Evolutionary conservation across 257 asterid species (phyloP), one percentile per base, ranked within the genome.

Genomic region (Solanum megistacrolobum): DNA sequence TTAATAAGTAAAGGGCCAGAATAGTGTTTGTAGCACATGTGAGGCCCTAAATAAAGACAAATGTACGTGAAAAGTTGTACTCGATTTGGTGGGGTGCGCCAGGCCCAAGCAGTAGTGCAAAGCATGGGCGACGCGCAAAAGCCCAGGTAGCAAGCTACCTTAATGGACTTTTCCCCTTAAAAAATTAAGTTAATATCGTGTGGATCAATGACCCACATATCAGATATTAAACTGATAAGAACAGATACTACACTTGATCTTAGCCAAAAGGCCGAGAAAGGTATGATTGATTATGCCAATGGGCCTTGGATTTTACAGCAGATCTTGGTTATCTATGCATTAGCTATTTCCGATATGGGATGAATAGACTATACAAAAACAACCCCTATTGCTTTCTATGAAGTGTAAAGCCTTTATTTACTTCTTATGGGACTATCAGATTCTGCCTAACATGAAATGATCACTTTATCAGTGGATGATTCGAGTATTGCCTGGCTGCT

Each of bases 241-340:
- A 89, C 91, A 91, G 88, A 89, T 91, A 82, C 88, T 91, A 91
- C 90, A 91, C 90, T 91, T 91, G 92, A 87, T 88, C 90, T 91
- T 88, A 91, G 88, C 89, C 87, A 86, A 89, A 89, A 91, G 91
- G 88, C 89, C 91, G 88, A 88, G 90, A 91, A 91, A 89, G 88
- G 90, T 88, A 91, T 87, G 90, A 1, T 8, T 4, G 0, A 0
- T 0, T 4, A 0, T 0, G 2, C 1, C 1, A 34, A 4, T 34
- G 82, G 18, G 18, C 82, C 5, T 73, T 12, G 27, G 1, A 0
- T 73, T 9, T 73, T 73, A 20, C 1, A 20, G 48, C 18, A 73
- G 27, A 3, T 20, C 27, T 20, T 0, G 12, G 27, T 2, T 35
- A 73, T 34, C 46, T 73, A 73, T 1, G 18, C 81, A 34, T 35